Conservation (phyloP, 208 protist genomes). For the Phytomonas sp. region DNA sequence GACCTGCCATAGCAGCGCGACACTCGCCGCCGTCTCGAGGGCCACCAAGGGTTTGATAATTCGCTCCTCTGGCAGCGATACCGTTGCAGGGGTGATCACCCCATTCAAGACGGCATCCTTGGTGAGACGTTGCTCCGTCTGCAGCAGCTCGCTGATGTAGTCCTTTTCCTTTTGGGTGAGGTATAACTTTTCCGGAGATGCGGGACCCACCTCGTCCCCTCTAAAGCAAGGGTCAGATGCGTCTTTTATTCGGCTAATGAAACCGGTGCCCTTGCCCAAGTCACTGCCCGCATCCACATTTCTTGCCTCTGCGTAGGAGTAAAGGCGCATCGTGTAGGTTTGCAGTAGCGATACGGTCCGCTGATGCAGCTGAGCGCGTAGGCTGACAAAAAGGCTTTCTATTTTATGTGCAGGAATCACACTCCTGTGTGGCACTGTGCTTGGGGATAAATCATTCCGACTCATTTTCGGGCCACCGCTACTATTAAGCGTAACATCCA, state of each 20-base stretch:
- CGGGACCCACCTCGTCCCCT: background rate
- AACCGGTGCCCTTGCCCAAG: background rate
- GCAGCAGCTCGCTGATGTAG: background rate
- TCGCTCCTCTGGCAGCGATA: constrained; percentile 47
- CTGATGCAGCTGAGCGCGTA: constrained; percentile 32
- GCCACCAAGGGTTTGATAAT: constrained; percentile 43
- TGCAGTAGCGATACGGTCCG: constrained; percentile 23
- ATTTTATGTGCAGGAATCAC: constrained; percentile 27
- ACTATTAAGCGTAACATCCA: background rate
- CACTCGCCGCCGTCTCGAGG: constrained; percentile 56
- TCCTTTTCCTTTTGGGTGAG: background rate
- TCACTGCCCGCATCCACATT: constrained; percentile 6
- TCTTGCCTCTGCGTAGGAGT: background rate
- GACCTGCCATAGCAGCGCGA: constrained; percentile 59
- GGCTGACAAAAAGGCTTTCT: constrained; percentile 32
- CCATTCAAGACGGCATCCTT: constrained; percentile 2
- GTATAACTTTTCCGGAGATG: background rate
- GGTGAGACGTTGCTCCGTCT: background rate
- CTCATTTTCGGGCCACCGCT: background rate
- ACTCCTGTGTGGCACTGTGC: background rate
- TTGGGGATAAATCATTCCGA: background rate
- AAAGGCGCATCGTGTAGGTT: constrained; percentile 3
- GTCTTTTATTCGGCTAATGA: background rate
- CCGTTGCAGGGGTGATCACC: constrained; percentile 18
- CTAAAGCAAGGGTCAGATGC: background rate